These are phyloP conservation scores for Rhipidocladum racemiflorum DNA, from an alignment of 176 grass and related monocot genomes.

Conservation along the genomic window DNA sequence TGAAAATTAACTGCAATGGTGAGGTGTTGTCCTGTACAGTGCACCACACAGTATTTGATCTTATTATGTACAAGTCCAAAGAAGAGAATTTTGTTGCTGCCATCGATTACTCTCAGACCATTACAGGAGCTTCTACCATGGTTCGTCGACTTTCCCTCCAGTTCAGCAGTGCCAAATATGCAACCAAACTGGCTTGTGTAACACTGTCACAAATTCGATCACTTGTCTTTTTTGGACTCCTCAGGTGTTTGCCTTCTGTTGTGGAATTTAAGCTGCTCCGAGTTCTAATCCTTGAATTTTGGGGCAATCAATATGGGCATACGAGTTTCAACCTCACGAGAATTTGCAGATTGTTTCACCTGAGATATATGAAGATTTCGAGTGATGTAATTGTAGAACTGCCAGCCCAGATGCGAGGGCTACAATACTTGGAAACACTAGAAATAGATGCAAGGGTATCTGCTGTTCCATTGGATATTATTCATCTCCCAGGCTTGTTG, in stretches of 20 bases:
- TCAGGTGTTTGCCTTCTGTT: not conserved
- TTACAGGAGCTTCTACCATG: not conserved
- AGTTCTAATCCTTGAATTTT: too few relatives aligned
- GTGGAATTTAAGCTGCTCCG: too few relatives aligned
- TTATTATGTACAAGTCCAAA: not conserved
- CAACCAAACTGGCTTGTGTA: not conserved
- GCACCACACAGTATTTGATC: not conserved
- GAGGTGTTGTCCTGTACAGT: not conserved
- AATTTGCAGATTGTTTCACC: not conserved
- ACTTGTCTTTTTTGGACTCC: not conserved
- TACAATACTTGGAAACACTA: not conserved
- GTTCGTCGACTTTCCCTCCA: not conserved
- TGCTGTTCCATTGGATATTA: not conserved
- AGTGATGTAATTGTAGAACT: not conserved
- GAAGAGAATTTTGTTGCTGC: not conserved
- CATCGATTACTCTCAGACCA: not conserved
- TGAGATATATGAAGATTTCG: not conserved
- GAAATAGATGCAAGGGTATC: not conserved
- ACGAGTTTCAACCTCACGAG: not conserved
- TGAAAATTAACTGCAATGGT: not conserved
- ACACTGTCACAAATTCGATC: not conserved
- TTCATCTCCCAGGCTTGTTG: not conserved
- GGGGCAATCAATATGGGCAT: too few relatives aligned
- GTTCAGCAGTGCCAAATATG: not conserved
- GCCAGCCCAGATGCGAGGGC: not conserved